Evolutionary conservation across 371 early-diverging fungal species (phyloP).

Genomic region (Mycotypha africana): DNA sequence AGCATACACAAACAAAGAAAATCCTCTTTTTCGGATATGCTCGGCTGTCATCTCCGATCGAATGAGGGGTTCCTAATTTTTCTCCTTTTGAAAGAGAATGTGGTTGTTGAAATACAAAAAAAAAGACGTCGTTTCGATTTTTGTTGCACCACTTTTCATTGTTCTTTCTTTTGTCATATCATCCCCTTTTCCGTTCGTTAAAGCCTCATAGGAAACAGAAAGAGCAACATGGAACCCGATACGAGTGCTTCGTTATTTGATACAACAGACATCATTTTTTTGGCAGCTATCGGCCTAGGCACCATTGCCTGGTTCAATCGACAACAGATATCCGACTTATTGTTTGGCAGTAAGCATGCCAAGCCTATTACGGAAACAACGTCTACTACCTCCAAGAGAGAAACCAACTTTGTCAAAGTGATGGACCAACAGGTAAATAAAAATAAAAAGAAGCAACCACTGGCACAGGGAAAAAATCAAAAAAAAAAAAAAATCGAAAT

Average conservation of each 20-base stretch:
- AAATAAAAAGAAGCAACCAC: too few relatives aligned
- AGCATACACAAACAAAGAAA: too few relatives aligned
- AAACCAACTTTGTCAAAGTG: conserved; percentile 58
- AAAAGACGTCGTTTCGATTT: neutral
- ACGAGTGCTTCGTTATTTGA: conserved; percentile 20
- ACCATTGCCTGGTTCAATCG: conserved; percentile 44
- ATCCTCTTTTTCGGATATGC: too few relatives aligned
- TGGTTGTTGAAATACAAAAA: too few relatives aligned
- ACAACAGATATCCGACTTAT: conserved; percentile 23
- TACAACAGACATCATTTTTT: conserved; percentile 41
- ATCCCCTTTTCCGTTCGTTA: neutral
- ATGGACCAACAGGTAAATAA: conserved; percentile 54
- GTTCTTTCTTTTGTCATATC: neutral
- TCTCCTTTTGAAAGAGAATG: too few relatives aligned
- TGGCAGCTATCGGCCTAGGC: conserved; percentile 46
- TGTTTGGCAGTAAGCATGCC: conserved; percentile 11
- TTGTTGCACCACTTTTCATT: neutral
- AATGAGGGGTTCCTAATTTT: too few relatives aligned
- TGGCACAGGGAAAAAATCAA: too few relatives aligned
- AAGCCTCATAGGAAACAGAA: neutral
- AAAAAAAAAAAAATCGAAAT: too few relatives aligned
- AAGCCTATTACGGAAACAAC: conserved; percentile 8
- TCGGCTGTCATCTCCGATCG: too few relatives aligned
- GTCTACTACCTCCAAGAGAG: conserved; percentile 18
- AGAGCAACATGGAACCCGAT: neutral